phyloP scores from a whole-genome alignment of 495 filamentous ascomycete genomes.

The Penicillium pancosmium region DNA sequence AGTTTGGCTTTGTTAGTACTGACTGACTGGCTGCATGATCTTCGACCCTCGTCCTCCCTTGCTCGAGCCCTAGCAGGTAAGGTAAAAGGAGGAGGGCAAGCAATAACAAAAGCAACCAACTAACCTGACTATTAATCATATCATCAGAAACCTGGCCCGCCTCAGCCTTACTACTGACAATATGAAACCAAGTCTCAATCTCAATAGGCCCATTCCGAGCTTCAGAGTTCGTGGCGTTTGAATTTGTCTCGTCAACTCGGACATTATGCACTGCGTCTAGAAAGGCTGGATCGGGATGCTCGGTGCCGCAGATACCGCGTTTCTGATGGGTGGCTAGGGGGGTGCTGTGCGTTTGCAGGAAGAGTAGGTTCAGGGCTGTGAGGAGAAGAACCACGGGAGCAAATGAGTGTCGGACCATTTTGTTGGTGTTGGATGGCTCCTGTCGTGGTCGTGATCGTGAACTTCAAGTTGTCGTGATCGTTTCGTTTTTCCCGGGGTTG shows the following conservation, averaged over 20 bases:
- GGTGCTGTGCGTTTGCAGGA: conserved; percentile 24
- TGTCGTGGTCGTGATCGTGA: no score
- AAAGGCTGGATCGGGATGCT: conserved; percentile 35
- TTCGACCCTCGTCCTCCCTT: no score
- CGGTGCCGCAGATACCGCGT: conserved; percentile 44
- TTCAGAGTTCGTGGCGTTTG: conserved; percentile 16
- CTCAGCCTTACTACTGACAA: conserved; percentile 43
- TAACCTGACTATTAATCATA: conserved; percentile 50
- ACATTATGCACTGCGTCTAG: conserved; percentile 33
- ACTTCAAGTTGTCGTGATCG: no score
- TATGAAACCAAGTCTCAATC: conserved; percentile 54
- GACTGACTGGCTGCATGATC: no score
- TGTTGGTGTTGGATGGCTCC: conserved; percentile 20
- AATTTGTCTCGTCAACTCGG: conserved; percentile 17
- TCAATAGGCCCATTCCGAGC: conserved; percentile 37
- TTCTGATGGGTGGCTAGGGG: conserved; percentile 16
- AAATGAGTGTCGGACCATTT: conserved; percentile 32
- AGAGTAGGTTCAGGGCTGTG: conserved; percentile 13
- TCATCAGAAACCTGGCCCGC: conserved; percentile 34
- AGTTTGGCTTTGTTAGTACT: no score
- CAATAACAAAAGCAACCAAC: conserved; percentile 1
- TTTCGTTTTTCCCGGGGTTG: no score
- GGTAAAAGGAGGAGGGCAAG: neutral
- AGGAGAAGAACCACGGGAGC: conserved; percentile 27
- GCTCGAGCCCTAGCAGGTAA: no score